Conservation (phyloP, 2,329 filamentous ascomycete genomes). For the Pseudocercospora macadamiae region DNA sequence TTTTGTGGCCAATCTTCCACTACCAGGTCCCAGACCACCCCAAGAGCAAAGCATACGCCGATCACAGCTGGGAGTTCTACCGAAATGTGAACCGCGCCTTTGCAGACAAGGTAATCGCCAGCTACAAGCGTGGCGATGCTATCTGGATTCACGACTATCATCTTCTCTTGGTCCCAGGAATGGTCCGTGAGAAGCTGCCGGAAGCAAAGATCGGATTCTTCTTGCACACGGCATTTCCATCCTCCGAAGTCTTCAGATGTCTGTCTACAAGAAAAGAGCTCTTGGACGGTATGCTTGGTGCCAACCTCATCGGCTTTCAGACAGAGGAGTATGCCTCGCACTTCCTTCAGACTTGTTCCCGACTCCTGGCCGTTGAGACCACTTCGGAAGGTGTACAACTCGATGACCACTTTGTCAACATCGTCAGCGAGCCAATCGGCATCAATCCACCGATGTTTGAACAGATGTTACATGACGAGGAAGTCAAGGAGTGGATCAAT, state of each 20-base stretch:
- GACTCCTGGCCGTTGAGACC: constrained; percentile 86
- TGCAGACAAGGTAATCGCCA: constrained; percentile 83
- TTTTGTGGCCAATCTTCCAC: constrained; percentile 96
- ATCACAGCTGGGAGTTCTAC: constrained; percentile 85
- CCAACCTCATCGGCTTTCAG: constrained; percentile 91
- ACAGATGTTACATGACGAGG: constrained; percentile 60
- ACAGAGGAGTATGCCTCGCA: constrained; percentile 91
- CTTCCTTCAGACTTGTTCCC: constrained; percentile 93
- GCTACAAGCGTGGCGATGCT: constrained; percentile 90
- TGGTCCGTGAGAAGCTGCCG: constrained; percentile 87
- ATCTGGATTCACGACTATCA: constrained; percentile 98
- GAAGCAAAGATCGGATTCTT: constrained; percentile 97
- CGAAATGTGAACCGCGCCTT: constrained; percentile 91
- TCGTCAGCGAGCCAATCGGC: constrained; percentile 82
- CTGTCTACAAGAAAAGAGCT: constrained; percentile 83
- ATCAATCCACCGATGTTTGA: constrained; percentile 78
- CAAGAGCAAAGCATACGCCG: constrained; percentile 96
- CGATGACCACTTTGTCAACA: constrained; percentile 91
- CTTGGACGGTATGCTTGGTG: constrained; percentile 88
- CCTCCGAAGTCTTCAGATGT: constrained; percentile 93
- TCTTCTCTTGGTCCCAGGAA: constrained; percentile 80
- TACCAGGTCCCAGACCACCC: constrained; percentile 98
- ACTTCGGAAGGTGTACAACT: constrained; percentile 85
- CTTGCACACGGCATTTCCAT: constrained; percentile 91
- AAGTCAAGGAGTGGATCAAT: constrained; percentile 77